Evolutionary conservation across 2,329 filamentous ascomycete genomes (phyloP).

Genomic region (Xylariales sp.): DNA sequence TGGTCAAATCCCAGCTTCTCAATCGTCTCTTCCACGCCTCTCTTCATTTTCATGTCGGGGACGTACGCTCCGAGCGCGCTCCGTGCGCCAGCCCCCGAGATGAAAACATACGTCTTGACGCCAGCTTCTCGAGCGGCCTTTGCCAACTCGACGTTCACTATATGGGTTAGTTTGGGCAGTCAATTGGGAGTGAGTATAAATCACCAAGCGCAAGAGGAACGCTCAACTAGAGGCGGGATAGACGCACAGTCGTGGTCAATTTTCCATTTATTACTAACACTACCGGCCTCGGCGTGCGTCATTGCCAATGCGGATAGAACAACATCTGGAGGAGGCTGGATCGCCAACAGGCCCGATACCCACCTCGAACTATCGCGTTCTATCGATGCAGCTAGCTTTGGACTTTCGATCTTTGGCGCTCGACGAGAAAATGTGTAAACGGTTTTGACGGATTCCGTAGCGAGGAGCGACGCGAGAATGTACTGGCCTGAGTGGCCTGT

Average conservation of each 20-base stretch:
- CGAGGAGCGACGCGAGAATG: conserved; percentile 16
- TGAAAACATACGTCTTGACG: conserved; percentile 8
- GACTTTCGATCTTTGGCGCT: conserved; percentile 8
- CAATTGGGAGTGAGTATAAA: not conserved
- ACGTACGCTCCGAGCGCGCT: not conserved
- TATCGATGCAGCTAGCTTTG: not conserved
- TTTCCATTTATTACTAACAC: conserved; percentile 12
- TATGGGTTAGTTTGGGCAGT: not conserved
- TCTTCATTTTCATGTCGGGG: conserved; percentile 15
- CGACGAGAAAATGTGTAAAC: conserved; percentile 12
- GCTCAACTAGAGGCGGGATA: not conserved
- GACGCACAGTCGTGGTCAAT: conserved; percentile 10
- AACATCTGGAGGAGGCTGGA: not conserved
- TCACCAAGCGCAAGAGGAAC: too few relatives aligned
- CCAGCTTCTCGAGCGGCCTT: not conserved
- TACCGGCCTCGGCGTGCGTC: conserved; percentile 1
- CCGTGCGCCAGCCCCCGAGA: conserved; percentile 1
- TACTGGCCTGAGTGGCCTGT: conserved; percentile 19
- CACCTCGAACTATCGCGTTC: conserved; percentile 5
- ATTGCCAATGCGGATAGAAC: conserved; percentile 10
- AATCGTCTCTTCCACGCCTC: conserved; percentile 10
- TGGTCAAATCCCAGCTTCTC: not conserved
- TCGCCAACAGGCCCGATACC: not conserved
- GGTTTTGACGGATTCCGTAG: not conserved
- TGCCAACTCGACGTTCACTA: conserved; percentile 11